Percentiles rank a stretch among this genome's conserved stretches.
phyloP scores from a whole-genome alignment of 2,329 filamentous ascomycete genomes.

The Aquanectria penicillioides region DNA sequence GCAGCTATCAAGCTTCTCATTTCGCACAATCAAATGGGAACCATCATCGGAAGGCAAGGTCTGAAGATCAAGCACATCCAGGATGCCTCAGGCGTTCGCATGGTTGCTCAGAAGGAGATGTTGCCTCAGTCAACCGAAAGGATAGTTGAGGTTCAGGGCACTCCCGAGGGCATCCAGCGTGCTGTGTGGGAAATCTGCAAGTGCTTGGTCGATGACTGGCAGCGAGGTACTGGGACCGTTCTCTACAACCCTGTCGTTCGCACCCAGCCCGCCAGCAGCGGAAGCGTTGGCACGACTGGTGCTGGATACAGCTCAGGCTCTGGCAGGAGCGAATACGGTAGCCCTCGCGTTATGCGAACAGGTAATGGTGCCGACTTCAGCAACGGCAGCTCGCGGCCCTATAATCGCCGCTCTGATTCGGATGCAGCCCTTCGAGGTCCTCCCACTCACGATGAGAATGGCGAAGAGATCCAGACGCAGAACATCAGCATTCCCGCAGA shows the following conservation, averaged over 20 bases:
- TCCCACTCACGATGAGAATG: constrained; percentile 92
- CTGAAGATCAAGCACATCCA: constrained; percentile 99
- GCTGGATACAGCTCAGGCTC: constrained; percentile 52
- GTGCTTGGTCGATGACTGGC: constrained; percentile 97
- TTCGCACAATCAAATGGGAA: constrained; percentile 99
- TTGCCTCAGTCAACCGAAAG: constrained; percentile 98
- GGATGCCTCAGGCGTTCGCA: constrained; percentile 94
- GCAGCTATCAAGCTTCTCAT: constrained; percentile 96
- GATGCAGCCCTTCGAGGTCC: constrained; percentile 83
- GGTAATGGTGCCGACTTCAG: constrained; percentile 98
- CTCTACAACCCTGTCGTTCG: constrained; percentile 97
- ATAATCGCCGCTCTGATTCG: constrained; percentile 83
- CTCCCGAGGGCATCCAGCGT: constrained; percentile 93
- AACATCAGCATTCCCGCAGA: constrained; percentile 99
- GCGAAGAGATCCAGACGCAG: constrained; percentile 97
- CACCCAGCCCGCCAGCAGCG: constrained; percentile 72
- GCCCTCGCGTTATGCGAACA: constrained; percentile 86
- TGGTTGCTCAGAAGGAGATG: constrained; percentile 99
- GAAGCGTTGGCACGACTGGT: constrained; percentile 54
- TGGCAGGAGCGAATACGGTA: constrained; percentile 63
- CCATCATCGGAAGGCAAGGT: constrained; percentile 95
- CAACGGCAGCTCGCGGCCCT: constrained; percentile 73
- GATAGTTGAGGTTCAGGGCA: constrained; percentile 96
- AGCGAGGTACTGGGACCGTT: constrained; percentile 95
- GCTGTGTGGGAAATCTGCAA: constrained; percentile 99